Percentiles rank a stretch among this genome's conserved stretches.
These are phyloP conservation scores for Coemansia sp. DNA, from an alignment of 192 early-diverging fungal genomes.

Conservation along the genomic window DNA sequence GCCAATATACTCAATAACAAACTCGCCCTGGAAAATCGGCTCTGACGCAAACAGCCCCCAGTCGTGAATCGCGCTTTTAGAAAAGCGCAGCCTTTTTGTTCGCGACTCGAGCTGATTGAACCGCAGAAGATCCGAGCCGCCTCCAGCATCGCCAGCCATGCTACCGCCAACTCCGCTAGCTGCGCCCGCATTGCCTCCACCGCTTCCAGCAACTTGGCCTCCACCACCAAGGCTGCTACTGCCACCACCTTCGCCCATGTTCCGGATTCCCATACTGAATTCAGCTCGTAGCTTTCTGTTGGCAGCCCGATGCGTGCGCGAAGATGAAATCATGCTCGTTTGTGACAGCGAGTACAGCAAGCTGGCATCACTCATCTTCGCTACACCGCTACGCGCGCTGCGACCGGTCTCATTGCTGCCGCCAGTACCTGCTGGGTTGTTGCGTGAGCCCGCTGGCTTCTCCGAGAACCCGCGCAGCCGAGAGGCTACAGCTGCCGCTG, in stretches of 20 bases:
- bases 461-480: constrained; percentile 45
- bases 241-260: constrained; percentile 35
- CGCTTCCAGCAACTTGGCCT: constrained; percentile 4
- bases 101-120: constrained; percentile 93
- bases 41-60: constrained; percentile 97
- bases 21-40: constrained; percentile 87
- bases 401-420: constrained; percentile 8
- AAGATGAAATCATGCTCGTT: constrained; percentile 53
- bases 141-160: background rate
- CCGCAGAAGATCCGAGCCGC: constrained; percentile 73
- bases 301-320: constrained; percentile 68
- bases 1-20: constrained; percentile 99
- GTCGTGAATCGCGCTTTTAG: constrained; percentile 93
- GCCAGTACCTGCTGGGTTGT: background rate
- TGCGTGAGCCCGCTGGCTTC: constrained; percentile 1
- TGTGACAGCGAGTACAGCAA: constrained; percentile 46
- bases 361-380: constrained; percentile 24
- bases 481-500: constrained; percentile 45
- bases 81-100: constrained; percentile 88
- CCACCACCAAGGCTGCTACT: constrained; percentile 10
- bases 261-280: constrained; percentile 64
- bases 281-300: constrained; percentile 60
- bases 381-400: constrained; percentile 4
- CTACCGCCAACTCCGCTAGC: background rate
- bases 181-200: background rate